A percentile compares a stretch with the other conserved stretches of the same genome.
Evolutionary conservation across 2,329 filamentous ascomycete species (phyloP).

Genomic region (Botrytis paeoniae): DNA sequence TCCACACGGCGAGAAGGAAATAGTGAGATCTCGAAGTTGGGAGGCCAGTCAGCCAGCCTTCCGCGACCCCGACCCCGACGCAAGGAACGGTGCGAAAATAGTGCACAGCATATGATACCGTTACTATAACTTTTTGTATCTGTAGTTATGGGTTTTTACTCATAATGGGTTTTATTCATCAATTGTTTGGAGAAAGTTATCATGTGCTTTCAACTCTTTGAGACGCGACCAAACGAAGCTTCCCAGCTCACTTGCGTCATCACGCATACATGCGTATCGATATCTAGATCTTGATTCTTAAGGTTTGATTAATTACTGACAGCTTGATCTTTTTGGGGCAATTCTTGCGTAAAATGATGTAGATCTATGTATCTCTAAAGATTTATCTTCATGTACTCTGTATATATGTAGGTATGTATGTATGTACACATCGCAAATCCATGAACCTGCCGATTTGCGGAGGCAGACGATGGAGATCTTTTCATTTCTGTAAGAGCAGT

Average conservation of each 20-base stretch:
- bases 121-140: conserved; percentile 7
- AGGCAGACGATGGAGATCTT: neutral
- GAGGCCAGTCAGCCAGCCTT: conserved; percentile 16
- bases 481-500: neutral
- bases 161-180: neutral
- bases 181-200: neutral
- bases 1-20: conserved; percentile 5
- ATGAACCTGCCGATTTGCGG: conserved; percentile 4
- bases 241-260: conserved; percentile 9
- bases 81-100: conserved; percentile 28
- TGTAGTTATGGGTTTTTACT: neutral
- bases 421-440: neutral
- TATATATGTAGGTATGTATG: neutral
- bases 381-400: neutral
- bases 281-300: conserved; percentile 3
- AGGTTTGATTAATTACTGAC: conserved; percentile 2
- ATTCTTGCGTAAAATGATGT: neutral
- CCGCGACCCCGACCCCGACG: conserved; percentile 28
- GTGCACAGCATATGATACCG: conserved; percentile 24
- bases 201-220: neutral
- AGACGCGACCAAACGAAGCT: neutral
- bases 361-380: neutral
- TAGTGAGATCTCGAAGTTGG: conserved; percentile 15
- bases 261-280: neutral
- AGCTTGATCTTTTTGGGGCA: neutral